Base-by-base conservation (phyloP, 768 basidiomycete species). In the Pulveroboletus sp. region DNA sequence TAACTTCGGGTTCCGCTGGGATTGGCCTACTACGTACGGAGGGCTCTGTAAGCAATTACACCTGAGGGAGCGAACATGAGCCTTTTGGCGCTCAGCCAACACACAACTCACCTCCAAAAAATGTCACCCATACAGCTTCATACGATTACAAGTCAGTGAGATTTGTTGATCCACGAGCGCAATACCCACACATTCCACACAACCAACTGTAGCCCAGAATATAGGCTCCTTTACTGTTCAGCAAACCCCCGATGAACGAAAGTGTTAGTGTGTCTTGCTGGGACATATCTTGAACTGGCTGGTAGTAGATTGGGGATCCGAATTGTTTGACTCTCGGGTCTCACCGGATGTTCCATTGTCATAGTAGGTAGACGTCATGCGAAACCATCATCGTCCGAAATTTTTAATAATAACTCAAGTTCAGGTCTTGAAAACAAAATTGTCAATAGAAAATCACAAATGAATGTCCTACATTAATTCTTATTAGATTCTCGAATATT, bases 111-210 rank as follows among this genome's bases (percentile, higher is more conserved):
- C 83, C 85, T 70, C 77, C 83, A 61, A 86, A 81, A 71, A 86
- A 87, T 11, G 80, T 70, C 13, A 85, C 69, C 85, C 85, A 87
- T 4, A 86, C 40, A 12, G 69, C 71, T 71, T 7, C 13, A 13
- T 22, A n/a, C n/a, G 14, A 13, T 19, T 36, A 26, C 17, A 22
- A 19, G 27, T 16, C n/a, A 7, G 17, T 31, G 20, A 46, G 43
- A 34, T 14, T 22, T 17, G 9, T 17, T 34, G 27, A 10, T 24
- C 11, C 27, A 37, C 22, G 11, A 24, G 35, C 7, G 19, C 13
- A 29, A 37, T 41, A 27, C 17, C 76, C 81, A 68, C 84, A 81
- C 85, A 83, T 84, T 51, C 85, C 85, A 65, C 81, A 81, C 24
- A 84, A 63, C 78, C 80, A 83, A 11, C 72, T 72, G 68, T 80